Percentiles rank a stretch among this genome's conserved stretches.
These are phyloP conservation scores for Pinus albicaulis DNA, from an alignment of 75 land plant genomes.

Conservation along the genomic window DNA sequence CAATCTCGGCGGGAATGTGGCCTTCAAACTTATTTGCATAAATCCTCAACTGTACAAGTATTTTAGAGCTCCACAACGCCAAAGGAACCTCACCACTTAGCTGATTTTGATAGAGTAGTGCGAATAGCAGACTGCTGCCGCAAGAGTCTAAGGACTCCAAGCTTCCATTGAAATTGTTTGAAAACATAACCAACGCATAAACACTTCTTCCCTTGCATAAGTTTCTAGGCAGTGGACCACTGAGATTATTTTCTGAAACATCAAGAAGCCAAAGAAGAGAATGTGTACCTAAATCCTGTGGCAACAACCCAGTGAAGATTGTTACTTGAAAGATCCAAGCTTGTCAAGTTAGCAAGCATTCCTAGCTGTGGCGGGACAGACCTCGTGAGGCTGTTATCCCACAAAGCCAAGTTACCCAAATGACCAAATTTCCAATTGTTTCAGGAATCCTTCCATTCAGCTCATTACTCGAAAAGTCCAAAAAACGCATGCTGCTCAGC, in stretches of 20 bases:
- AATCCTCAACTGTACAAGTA: conserved; percentile 17
- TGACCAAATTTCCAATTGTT: neutral
- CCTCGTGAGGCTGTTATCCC: conserved; percentile 12
- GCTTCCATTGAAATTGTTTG: too few relatives aligned
- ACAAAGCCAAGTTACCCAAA: conserved; percentile 9
- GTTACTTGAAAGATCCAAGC: too few relatives aligned
- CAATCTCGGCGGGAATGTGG: conserved; percentile 12
- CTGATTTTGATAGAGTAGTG: too few relatives aligned
- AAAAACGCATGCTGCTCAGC: neutral
- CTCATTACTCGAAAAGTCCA: too few relatives aligned
- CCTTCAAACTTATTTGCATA: conserved; percentile 6
- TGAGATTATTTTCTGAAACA: conserved; percentile 14
- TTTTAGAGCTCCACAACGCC: conserved; percentile 19
- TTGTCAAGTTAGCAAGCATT: too few relatives aligned
- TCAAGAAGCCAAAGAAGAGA: too few relatives aligned
- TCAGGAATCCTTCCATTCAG: too few relatives aligned
- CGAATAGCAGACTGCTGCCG: too few relatives aligned
- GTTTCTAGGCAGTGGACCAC: conserved; percentile 3
- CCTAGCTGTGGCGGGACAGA: conserved; percentile 20
- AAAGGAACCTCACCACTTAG: conserved; percentile 25
- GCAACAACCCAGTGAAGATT: conserved; percentile 23
- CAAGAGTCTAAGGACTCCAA: too few relatives aligned
- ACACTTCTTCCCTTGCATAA: too few relatives aligned
- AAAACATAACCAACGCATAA: too few relatives aligned
- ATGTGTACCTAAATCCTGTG: conserved; percentile 19